phyloP scores from a whole-genome alignment of 129 eudicot genomes.

The Smallanthus sonchifolius region DNA sequence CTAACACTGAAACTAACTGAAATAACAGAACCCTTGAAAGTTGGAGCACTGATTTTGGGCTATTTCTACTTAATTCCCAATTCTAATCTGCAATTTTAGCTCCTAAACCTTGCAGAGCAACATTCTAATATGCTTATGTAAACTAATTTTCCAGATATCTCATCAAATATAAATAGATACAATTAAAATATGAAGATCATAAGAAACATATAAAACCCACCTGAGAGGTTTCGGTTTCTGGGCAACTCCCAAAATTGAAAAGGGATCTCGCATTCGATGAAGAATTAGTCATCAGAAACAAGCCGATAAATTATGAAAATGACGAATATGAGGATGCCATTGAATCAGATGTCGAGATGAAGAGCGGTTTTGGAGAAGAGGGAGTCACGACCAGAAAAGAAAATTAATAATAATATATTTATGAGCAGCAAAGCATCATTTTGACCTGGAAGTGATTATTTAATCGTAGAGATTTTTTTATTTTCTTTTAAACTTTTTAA shows the following conservation, averaged over 20 bases:
- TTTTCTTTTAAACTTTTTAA: too few relatives aligned
- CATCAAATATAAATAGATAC: neutral
- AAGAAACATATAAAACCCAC: constrained; percentile 9
- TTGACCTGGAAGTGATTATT: constrained; percentile 6
- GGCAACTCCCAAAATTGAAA: constrained; percentile 16
- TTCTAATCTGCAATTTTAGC: constrained; percentile 8
- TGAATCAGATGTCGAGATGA: constrained; percentile 6
- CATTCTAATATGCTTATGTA: neutral
- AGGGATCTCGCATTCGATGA: constrained; percentile 34
- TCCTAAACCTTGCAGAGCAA: constrained; percentile 8
- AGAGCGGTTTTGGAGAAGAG: neutral
- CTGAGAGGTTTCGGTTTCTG: constrained; percentile 23
- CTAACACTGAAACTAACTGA: neutral
- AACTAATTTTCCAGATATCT: neutral
- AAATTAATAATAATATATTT: neutral
- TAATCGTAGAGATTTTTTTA: constrained; percentile 7
- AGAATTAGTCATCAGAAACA: constrained; percentile 13
- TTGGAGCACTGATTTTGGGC: neutral
- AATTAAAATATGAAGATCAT: constrained; percentile 1
- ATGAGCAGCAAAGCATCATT: neutral
- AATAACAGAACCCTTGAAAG: neutral
- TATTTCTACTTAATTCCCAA: constrained; percentile 14
- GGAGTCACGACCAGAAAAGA: neutral
- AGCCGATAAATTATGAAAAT: neutral
- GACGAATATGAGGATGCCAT: neutral